Percentiles rank a stretch among this genome's conserved stretches.
phyloP scores from a whole-genome alignment of 1,139 yeast genomes.

The Kodamaea fungicola region DNA sequence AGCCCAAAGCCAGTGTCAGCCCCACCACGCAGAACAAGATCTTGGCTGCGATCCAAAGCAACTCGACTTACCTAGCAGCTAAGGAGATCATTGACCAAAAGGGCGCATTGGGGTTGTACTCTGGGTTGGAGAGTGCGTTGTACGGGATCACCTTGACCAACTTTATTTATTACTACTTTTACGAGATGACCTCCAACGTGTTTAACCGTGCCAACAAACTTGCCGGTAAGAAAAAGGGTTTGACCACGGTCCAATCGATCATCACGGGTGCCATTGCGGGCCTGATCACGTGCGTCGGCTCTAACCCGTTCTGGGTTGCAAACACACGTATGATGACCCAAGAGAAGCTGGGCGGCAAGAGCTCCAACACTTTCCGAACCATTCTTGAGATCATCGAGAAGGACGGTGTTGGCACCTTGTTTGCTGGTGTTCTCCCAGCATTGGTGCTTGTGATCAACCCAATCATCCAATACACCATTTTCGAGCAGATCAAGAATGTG shows the following conservation, averaged over 20 bases:
- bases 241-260: conserved; percentile 70
- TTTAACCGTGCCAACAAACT: conserved; percentile 40
- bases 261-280: conserved; percentile 86
- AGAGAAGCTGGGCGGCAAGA: conserved; percentile 22
- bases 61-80: conserved; percentile 32
- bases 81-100: conserved; percentile 53
- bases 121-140: conserved; percentile 85
- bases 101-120: conserved; percentile 70
- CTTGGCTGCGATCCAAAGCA: conserved; percentile 17
- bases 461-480: conserved; percentile 85
- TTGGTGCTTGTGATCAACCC: conserved; percentile 83
- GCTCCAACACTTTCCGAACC: conserved; percentile 47
- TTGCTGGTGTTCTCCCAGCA: conserved; percentile 86
- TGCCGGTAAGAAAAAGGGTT: conserved; percentile 31
- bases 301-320: conserved; percentile 97
- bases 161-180: conserved; percentile 86
- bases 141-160: conserved; percentile 84
- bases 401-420: conserved; percentile 72
- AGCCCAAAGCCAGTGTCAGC: conserved; percentile 12
- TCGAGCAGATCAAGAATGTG: conserved; percentile 76
- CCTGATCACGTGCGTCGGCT: conserved; percentile 72
- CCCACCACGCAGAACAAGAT: conserved; percentile 19
- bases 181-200: conserved; percentile 63
- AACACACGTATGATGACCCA: conserved; percentile 80
- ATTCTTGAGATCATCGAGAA: conserved; percentile 59